Evolutionary conservation across 192 early-diverging fungal genomes (phyloP), one percentile per base, ranked within the genome.

Genomic region (Podila verticillata): DNA sequence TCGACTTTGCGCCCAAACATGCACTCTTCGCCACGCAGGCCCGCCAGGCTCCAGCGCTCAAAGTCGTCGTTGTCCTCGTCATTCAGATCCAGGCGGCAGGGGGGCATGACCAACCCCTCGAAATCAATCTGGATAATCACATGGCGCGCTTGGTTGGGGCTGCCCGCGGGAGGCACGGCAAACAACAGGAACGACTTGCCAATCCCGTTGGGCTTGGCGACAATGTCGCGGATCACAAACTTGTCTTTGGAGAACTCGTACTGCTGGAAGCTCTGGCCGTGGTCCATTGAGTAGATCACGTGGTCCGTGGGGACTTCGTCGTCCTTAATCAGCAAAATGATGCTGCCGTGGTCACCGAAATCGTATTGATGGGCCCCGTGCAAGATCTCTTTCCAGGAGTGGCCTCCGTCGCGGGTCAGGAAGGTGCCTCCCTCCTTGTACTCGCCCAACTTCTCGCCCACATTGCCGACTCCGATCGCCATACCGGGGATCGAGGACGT

Each of bases 391-490:
- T 39, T 85, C 98, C 98, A 99, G 1, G 90, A 89, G 13, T 84
- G 86, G 10, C 98, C 98, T 48, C 92, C 98, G 67, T 99, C 95
- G 2, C 89, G 75, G 3, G 95, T 96, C 74, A 99, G 65, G 83
- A 95, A 99, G 17, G 92, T 95, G 85, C 93, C 87, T 26, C 92
- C 90, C 29, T 95, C 88, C 20, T 84, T 87, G 67, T 95, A 92
- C 9, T 83, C 77, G 4, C 75, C 74, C 35, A 99, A 75, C 22
- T 73, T 73, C 0, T 68, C 34, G 15, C 97, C 98, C 13, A 99
- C 95, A 73, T 94, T 98, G 24, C 98, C 98, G 4, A 97, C 94
- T 12, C 94, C 98, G 73, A 98, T 89, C 74, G 95, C 90, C 66
- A 98, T 79, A 6, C 97, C 97, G 1, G 92, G 87, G n/a, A 96